Percentiles rank a stretch among this genome's conserved stretches.
phyloP scores from a whole-genome alignment of 1,139 yeast species.

The Saccharomyces hybrid region DNA sequence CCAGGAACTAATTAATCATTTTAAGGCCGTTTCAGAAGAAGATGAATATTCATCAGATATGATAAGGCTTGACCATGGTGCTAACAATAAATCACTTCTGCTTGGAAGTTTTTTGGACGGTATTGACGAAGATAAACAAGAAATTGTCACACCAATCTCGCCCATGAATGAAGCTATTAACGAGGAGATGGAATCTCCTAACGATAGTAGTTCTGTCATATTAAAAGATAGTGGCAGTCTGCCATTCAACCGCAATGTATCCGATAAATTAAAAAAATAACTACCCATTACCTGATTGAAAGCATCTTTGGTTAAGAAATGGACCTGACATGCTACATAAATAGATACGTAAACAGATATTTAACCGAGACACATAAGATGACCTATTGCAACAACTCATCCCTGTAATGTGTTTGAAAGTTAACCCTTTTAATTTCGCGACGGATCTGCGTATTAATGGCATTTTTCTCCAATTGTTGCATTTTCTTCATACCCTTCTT shows the following conservation, averaged over 20 bases:
- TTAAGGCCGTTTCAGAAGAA: conserved; percentile 19
- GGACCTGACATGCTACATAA: background rate
- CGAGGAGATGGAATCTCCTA: conserved; percentile 11
- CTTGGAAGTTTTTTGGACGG: background rate
- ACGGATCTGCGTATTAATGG: conserved; percentile 42
- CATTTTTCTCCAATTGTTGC: conserved; percentile 41
- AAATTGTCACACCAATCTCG: conserved; percentile 1
- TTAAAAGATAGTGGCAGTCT: background rate
- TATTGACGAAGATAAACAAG: background rate
- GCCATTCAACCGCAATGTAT: background rate
- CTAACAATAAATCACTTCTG: conserved; percentile 1
- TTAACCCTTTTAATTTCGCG: conserved; percentile 48
- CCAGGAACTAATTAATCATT: conserved; percentile 26
- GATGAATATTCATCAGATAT: conserved; percentile 7
- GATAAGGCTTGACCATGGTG: conserved; percentile 1
- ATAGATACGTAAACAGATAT: background rate
- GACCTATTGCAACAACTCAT: conserved; percentile 42
- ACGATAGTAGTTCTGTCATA: conserved; percentile 13
- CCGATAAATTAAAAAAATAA: conserved; percentile 8
- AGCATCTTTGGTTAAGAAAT: background rate
- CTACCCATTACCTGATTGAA: background rate
- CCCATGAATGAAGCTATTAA: conserved; percentile 4
- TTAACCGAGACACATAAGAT: background rate
- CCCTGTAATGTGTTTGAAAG: conserved; percentile 60
- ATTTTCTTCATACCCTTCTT: conserved; percentile 41